phyloP scores from a whole-genome alignment of 352 stramenopile species.

The Phytopythium aichiense region DNA sequence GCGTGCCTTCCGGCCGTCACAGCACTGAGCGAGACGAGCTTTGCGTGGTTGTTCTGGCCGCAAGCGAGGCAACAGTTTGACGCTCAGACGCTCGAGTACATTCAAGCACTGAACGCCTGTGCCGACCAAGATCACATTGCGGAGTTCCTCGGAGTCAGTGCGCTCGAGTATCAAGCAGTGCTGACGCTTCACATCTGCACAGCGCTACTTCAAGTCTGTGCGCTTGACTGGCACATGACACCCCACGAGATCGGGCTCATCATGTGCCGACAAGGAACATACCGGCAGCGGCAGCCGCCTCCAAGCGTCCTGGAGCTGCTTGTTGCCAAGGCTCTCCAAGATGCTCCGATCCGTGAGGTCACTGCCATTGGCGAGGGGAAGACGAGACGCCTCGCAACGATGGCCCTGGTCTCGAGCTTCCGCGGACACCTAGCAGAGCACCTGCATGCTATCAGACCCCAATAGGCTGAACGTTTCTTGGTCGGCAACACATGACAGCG shows the following conservation, averaged over 20 bases:
- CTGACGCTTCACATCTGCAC: conserved; percentile 54
- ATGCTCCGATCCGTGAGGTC: not conserved
- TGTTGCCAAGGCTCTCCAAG: conserved; percentile 4
- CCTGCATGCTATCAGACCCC: not conserved
- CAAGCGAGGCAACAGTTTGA: conserved; percentile 54
- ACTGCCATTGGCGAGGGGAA: not conserved
- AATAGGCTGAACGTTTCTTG: not conserved
- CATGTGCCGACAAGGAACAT: conserved; percentile 43
- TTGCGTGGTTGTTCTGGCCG: conserved; percentile 68
- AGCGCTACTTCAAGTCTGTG: conserved; percentile 43
- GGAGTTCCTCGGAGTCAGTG: conserved; percentile 14
- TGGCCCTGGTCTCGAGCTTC: conserved; percentile 3
- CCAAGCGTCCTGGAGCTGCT: conserved; percentile 39
- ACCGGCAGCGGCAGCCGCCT: conserved; percentile 19
- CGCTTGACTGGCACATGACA: conserved; percentile 35
- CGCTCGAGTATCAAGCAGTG: conserved; percentile 34
- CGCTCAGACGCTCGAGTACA: conserved; percentile 20
- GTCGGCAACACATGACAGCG: not conserved
- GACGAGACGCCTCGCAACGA: not conserved
- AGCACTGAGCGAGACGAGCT: conserved; percentile 51
- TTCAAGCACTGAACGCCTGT: conserved; percentile 30
- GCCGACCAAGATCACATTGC: conserved; percentile 30
- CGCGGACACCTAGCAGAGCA: conserved; percentile 2
- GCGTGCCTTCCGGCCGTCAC: conserved; percentile 52
- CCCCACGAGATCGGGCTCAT: conserved; percentile 48